A percentile compares a stretch with the other conserved stretches of the same genome.
These are phyloP conservation scores for Boeremia lycopersici DNA, from an alignment of 2,329 filamentous ascomycete genomes.

Conservation along the genomic window DNA sequence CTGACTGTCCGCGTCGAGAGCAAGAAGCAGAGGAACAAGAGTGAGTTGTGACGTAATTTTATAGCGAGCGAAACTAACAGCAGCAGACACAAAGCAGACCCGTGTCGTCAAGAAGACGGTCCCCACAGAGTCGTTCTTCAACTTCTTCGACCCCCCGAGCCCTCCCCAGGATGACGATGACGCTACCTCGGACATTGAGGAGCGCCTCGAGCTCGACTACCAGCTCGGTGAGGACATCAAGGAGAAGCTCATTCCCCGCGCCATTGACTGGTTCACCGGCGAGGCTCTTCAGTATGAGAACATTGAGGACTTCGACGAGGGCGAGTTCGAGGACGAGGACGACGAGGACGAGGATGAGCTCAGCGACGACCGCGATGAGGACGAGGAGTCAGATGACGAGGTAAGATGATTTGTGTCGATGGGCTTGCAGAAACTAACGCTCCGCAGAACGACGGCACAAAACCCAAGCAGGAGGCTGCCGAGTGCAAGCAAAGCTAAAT, in stretches of 20 bases:
- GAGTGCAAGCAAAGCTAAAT: conserved; percentile 54
- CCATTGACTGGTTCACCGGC: conserved; percentile 99
- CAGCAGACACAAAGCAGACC: conserved; percentile 94
- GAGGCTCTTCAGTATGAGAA: conserved; percentile 98
- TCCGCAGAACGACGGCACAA: conserved; percentile 48
- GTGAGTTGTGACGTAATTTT: conserved; percentile 59
- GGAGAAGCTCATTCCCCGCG: conserved; percentile 98
- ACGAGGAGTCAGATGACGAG: conserved; percentile 57
- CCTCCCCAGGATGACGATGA: conserved; percentile 77
- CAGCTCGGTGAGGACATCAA: conserved; percentile 99
- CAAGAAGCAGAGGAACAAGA: conserved; percentile 99
- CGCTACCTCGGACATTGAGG: conserved; percentile 88
- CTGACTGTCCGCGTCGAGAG: conserved; percentile 93
- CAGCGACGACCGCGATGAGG: conserved; percentile 80
- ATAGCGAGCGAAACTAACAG: conserved; percentile 20
- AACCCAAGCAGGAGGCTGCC: conserved; percentile 53
- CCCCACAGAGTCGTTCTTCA: conserved; percentile 95
- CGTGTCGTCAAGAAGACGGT: conserved; percentile 99
- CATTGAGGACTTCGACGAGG: conserved; percentile 81
- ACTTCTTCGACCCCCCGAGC: conserved; percentile 97
- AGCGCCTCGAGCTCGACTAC: conserved; percentile 97
- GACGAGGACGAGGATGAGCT: conserved; percentile 90
- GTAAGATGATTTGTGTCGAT: conserved; percentile 26
- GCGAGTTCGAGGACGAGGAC: conserved; percentile 86
- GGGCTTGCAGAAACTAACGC: conserved; percentile 20